Conservation (phyloP, 495 filamentous ascomycete genomes). For the Friedmanniomyces endolithicus region DNA sequence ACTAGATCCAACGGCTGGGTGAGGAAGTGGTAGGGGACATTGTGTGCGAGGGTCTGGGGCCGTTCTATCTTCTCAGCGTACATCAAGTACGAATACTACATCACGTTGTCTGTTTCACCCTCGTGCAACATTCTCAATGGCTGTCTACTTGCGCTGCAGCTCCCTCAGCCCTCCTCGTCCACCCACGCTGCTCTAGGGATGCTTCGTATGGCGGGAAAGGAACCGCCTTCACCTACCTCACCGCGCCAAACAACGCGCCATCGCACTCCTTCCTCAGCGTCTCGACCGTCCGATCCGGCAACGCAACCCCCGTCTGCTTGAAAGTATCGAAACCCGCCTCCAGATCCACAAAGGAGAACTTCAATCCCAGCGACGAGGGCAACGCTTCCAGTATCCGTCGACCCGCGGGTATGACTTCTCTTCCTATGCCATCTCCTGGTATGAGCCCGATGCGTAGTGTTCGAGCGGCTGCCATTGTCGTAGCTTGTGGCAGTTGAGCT, state of each 20-base stretch:
- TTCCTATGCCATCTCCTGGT: conserved; percentile 95
- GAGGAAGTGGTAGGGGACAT: too few relatives aligned
- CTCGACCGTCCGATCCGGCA: conserved; percentile 82
- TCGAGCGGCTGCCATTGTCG: conserved; percentile 58
- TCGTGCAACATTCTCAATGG: too few relatives aligned
- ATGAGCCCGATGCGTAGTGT: conserved; percentile 60
- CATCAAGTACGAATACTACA: too few relatives aligned
- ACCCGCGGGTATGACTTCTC: conserved; percentile 94
- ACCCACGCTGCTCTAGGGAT: too few relatives aligned
- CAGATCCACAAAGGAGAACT: conserved; percentile 87
- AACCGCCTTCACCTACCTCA: conserved; percentile 45
- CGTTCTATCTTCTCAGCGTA: neutral
- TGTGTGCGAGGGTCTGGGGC: neutral
- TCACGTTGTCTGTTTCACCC: too few relatives aligned
- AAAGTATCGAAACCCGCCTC: conserved; percentile 89
- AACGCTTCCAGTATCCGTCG: conserved; percentile 82
- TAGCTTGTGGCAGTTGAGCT: neutral
- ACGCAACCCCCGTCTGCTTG: conserved; percentile 69
- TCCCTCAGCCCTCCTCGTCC: too few relatives aligned
- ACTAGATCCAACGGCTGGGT: neutral
- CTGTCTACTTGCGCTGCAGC: too few relatives aligned
- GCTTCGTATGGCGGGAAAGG: neutral
- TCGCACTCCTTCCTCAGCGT: conserved; percentile 79
- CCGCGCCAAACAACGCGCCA: conserved; percentile 91
- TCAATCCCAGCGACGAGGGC: conserved; percentile 65